A percentile compares a stretch with the other conserved stretches of the same genome.
Evolutionary conservation across 2,329 filamentous ascomycete genomes (phyloP).

Genomic region (Cladosporium colombiae): DNA sequence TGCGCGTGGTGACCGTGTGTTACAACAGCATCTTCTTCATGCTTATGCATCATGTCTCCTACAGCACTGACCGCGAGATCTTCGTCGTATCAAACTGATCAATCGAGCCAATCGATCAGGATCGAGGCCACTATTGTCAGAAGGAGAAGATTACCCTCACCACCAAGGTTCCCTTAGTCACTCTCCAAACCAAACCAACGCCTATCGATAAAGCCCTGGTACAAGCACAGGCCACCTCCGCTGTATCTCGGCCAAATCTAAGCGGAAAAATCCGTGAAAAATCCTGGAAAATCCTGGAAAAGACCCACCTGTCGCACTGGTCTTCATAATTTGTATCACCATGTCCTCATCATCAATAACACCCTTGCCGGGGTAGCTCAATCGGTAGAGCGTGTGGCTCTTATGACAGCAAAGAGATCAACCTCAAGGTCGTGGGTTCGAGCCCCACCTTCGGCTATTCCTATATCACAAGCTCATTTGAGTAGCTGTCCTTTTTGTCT

Average conservation of each 20-base stretch:
- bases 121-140: background rate
- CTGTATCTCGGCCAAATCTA: background rate
- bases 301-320: background rate
- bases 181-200: background rate
- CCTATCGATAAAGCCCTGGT: background rate
- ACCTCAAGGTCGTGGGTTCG: constrained; percentile 32
- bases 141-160: background rate
- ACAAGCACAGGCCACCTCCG: background rate
- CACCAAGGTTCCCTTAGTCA: too few relatives aligned
- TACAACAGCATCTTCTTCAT: background rate
- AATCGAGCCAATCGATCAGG: background rate
- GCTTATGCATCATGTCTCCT: background rate
- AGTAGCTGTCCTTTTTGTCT: constrained; percentile 1
- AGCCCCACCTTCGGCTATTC: constrained; percentile 32
- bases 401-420: constrained; percentile 37
- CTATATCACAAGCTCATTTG: constrained; percentile 16
- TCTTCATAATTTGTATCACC: background rate
- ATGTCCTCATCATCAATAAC: background rate
- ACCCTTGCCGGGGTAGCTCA: constrained; percentile 50
- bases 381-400: constrained; percentile 57
- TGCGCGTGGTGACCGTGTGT: background rate
- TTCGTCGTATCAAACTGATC: background rate
- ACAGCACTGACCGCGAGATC: background rate
- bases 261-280: constrained; percentile 6
- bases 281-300: background rate